Conservation (phyloP, 768 basidiomycete genomes). For the Pleurotus ostreatus region DNA sequence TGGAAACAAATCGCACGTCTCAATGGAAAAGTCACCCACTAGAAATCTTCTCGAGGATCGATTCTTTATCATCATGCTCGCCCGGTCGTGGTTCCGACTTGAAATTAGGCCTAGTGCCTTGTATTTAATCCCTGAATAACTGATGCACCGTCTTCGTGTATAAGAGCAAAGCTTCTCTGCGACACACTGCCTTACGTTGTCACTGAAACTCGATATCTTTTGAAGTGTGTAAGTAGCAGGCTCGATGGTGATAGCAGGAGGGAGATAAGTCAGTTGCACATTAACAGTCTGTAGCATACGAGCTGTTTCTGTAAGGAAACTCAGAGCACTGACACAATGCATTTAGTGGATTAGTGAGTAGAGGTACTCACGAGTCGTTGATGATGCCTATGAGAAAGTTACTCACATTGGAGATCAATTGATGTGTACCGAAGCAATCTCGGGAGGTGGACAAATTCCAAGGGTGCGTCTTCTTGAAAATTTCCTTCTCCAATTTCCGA, state of each 20-base stretch:
- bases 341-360: neutral
- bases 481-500: constrained; percentile 28
- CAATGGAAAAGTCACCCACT: constrained; percentile 20
- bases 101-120: constrained; percentile 32
- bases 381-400: constrained; percentile 32
- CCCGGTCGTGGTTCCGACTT: constrained; percentile 16
- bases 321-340: neutral
- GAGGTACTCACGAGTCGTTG: constrained; percentile 18
- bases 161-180: constrained; percentile 24
- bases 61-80: constrained; percentile 11
- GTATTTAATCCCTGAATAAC: constrained; percentile 26
- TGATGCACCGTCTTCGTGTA: constrained; percentile 23
- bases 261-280: constrained; percentile 21
- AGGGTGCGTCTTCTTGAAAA: constrained; percentile 29
- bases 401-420: constrained; percentile 31
- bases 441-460: constrained; percentile 27
- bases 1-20: constrained; percentile 18
- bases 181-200: constrained; percentile 23
- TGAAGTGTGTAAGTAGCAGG: constrained; percentile 32
- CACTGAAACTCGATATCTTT: constrained; percentile 29
- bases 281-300: constrained; percentile 21
- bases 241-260: constrained; percentile 25
- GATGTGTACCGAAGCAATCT: constrained; percentile 30
- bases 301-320: constrained; percentile 20
- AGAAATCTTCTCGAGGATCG: constrained; percentile 14